Base-by-base conservation (phyloP, 2,329 filamentous ascomycete genomes). In the Botrytis pseudocinerea region DNA sequence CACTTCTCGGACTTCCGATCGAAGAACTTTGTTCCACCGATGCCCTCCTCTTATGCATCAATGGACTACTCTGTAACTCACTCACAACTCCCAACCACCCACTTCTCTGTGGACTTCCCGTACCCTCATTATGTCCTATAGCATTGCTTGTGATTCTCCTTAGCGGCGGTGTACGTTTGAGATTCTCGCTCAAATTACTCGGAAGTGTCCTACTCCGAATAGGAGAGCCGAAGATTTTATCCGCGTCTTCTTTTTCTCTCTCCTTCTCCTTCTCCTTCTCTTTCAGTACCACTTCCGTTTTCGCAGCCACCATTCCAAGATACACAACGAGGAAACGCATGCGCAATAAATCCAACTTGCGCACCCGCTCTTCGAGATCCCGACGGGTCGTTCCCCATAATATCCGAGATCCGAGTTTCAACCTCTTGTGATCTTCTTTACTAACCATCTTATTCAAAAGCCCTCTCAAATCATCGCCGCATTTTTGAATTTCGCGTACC, bases 321-420 rank as follows among this genome's bases (percentile, higher is more conserved):
- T 90, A 90, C 54, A 90, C 84, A 51, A 90, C 88, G 46, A 91
- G 82, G 78, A 91, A 91, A 74, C 89, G 86, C 87, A 90, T 90
- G 79, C 89, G 85, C 79, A 91, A 80, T 77, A 90, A 81, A 77
- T 91, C 89, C 59, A 91, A 82, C 64, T 88, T 84, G 72, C 87
- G 85, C 71, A 91, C 83, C 69, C 87, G 85, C 76, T 89, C 87
- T 79, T 90, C 87, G 68, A 91, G 82, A 69, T 84, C 83, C 69
- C 80, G 81, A 76, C 87, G 85, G 78, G 87, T 87, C 73, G 83
- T 83, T 6, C 87, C 88, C 89, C 89, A 91, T 40, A 90, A 82
- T 40, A 68, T 57, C 18, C 65, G 35, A 28, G 44, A 54, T 12
- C 65, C 48, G 1, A 91, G 74, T 69, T 89, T 84, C 38, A 88